phyloP scores from a whole-genome alignment of 1,284 basidiomycete genomes.

The Stygiomarasmius scandens region DNA sequence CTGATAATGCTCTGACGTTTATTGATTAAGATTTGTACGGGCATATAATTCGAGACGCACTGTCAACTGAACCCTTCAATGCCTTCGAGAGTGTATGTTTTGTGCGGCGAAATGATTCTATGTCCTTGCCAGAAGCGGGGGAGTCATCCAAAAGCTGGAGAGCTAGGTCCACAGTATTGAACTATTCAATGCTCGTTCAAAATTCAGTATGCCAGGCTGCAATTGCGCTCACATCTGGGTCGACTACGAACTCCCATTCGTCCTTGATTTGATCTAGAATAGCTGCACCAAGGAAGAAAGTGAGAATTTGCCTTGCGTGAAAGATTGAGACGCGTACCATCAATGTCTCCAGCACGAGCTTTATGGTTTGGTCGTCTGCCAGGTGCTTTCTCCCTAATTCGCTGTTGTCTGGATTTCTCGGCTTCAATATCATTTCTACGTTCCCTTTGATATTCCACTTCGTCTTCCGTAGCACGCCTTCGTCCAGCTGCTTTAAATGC shows the following conservation, averaged over 20 bases:
- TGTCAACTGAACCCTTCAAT: slow-evolving; percentile 83
- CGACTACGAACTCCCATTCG: slow-evolving; percentile 88
- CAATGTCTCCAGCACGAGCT: slow-evolving; percentile 70
- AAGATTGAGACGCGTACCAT: slow-evolving; percentile 53
- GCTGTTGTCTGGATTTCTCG: slow-evolving; percentile 61
- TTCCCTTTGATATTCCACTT: slow-evolving; percentile 54
- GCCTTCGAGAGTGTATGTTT: slow-evolving; percentile 78
- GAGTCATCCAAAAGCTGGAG: slow-evolving; percentile 81
- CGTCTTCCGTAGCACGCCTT: slow-evolving; percentile 55
- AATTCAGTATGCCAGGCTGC: slow-evolving; percentile 4
- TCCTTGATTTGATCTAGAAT: slow-evolving; percentile 84
- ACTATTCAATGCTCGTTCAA: slow-evolving; percentile 49
- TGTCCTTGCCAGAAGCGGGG: slow-evolving; percentile 62
- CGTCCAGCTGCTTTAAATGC: slow-evolving; percentile 71
- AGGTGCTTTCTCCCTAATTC: slow-evolving; percentile 67
- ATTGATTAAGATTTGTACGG: neutral
- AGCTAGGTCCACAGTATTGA: slow-evolving; percentile 90
- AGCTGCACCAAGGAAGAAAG: slow-evolving; percentile 43
- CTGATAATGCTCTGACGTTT: slow-evolving; percentile 78
- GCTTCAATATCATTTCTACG: slow-evolving; percentile 59
- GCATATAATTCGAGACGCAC: slow-evolving; percentile 47
- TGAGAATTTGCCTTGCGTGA: slow-evolving; percentile 7
- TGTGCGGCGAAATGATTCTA: slow-evolving; percentile 74
- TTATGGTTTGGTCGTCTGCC: slow-evolving; percentile 55
- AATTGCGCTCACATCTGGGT: slow-evolving; percentile 69